Base-by-base conservation (phyloP, 2,329 filamentous ascomycete genomes). In the Talaromyces albobiverticillius region DNA sequence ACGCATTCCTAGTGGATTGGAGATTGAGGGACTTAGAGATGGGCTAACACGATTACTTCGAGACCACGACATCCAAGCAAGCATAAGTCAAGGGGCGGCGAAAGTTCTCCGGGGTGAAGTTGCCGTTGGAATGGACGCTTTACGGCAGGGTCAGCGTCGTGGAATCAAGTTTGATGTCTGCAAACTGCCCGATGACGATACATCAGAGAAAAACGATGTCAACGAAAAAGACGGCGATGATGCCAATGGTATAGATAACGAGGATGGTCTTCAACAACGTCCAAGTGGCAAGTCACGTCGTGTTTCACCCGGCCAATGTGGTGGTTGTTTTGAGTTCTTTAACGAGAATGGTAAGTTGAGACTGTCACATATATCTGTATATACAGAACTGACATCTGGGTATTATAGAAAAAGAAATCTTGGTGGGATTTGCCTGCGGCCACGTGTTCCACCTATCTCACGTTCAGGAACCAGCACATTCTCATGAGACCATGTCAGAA, bases 51-150 rank as follows among this genome's bases (percentile, higher is more conserved):
- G 92, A 54, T 91, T 99, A 77, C 88, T 99, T 68, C 87, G 93
- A 62, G 94, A 99, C 71, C 92, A 96, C 67, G 94, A 97, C 67
- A 89, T 99, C 42, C 94, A 97, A 73, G 85, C 89, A 67, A 94
- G 88, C 62, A 96, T 99, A 67, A 93, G 88, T 60, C 86, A 88
- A 41, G 94, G 94, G 1, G 94, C 95, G 3, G 92, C 94, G 0
- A 84, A 84, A 52, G 92, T 97, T 0, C 77, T 97, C 40, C 80
- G 88, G 48, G 90, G 92, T 54, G 94, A 99, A 71, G 93, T 99
- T 0, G 86, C 87, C 0, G 80, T 82, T 4, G 90, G 89, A 1
- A 95, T 97, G 82, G 87, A 87, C 48, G 85, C 84, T 3, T 77
- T 97, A 18, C 84, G 93, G 0, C 83, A 79, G 13, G 91, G 93